Conservation (phyloP, 345 rosid species). For the Rhodamnia rubescens region DNA sequence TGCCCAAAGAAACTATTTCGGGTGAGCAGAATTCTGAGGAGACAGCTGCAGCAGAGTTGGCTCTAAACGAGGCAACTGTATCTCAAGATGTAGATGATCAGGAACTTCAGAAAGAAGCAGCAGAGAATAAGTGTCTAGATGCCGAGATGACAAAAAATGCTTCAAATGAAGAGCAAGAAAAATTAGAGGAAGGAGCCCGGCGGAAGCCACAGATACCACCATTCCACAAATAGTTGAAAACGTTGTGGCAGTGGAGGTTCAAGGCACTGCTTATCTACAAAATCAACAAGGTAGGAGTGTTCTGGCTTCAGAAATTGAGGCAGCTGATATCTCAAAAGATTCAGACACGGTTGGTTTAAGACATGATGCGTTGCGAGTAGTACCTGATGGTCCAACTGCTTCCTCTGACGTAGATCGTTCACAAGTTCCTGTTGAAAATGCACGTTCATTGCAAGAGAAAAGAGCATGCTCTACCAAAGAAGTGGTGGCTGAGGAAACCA, state of each 20-base stretch:
- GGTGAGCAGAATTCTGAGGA: conserved; percentile 16
- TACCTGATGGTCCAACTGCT: conserved; percentile 11
- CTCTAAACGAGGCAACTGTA: conserved; percentile 4
- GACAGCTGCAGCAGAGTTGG: conserved; percentile 23
- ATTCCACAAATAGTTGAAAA: not conserved
- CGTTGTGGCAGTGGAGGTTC: conserved; percentile 10
- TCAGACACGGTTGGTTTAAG: conserved; percentile 5
- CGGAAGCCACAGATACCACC: not conserved
- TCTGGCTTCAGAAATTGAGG: conserved; percentile 6
- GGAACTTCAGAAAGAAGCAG: conserved; percentile 17
- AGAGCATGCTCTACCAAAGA: conserved; percentile 20
- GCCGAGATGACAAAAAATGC: conserved; percentile 14
- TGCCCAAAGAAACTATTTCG: conserved; percentile 35
- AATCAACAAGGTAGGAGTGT: conserved; percentile 2
- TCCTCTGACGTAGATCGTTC: conserved; percentile 16
- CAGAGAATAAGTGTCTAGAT: conserved; percentile 13
- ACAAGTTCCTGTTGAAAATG: conserved; percentile 13
- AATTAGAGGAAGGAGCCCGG: conserved; percentile 7
- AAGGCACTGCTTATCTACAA: conserved; percentile 13
- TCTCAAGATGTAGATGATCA: conserved; percentile 19
- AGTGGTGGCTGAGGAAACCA: conserved; percentile 16
- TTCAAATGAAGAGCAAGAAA: conserved; percentile 17
- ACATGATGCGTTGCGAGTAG: conserved; percentile 8
- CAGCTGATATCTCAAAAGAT: conserved; percentile 13
- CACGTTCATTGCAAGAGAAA: conserved; percentile 11